Evolutionary conservation across 202 grass and related monocot species (phyloP).

Genomic region (Miscanthus sacchariflorus): DNA sequence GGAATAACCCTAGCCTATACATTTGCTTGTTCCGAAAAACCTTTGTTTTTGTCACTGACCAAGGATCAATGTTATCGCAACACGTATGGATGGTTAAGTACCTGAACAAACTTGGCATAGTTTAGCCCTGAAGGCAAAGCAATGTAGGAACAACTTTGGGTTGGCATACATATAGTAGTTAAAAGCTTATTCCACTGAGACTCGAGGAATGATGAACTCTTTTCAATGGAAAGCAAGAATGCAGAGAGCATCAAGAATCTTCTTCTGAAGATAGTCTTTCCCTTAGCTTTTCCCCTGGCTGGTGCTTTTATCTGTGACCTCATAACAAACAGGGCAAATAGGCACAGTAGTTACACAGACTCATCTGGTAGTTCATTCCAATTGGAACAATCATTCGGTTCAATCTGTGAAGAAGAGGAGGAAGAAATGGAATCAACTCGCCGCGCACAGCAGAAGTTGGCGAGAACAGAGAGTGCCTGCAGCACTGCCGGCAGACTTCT

Average conservation of each 20-base stretch:
- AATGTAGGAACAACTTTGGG: slow-evolving; percentile 51
- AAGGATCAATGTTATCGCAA: slow-evolving; percentile 1
- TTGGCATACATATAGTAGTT: slow-evolving; percentile 46
- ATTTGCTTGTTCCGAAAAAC: background rate
- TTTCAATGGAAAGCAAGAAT: slow-evolving; percentile 76
- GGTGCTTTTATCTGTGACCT: slow-evolving; percentile 75
- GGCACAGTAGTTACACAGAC: slow-evolving; percentile 41
- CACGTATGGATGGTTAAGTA: slow-evolving; percentile 24
- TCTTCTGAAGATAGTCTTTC: slow-evolving; percentile 75
- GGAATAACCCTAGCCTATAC: slow-evolving; percentile 12
- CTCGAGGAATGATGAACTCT: slow-evolving; percentile 40
- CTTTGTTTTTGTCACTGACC: slow-evolving; percentile 23
- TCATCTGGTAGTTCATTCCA: slow-evolving; percentile 34
- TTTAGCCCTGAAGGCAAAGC: slow-evolving; percentile 73
- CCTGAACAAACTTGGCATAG: slow-evolving; percentile 50
- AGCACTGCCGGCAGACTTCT: slow-evolving; percentile 37
- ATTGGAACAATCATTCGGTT: slow-evolving; percentile 45
- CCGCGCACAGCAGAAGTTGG: slow-evolving; percentile 9
- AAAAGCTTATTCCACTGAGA: slow-evolving; percentile 44
- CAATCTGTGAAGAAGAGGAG: slow-evolving; percentile 37
- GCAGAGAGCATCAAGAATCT: slow-evolving; percentile 66
- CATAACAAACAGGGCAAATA: slow-evolving; percentile 51
- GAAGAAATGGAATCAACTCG: slow-evolving; percentile 49
- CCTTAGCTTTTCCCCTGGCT: slow-evolving; percentile 68
- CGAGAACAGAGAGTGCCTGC: slow-evolving; percentile 37